These are phyloP conservation scores for Rhodotorula graminis DNA, from an alignment of 768 basidiomycete species.

Conservation along the genomic window DNA sequence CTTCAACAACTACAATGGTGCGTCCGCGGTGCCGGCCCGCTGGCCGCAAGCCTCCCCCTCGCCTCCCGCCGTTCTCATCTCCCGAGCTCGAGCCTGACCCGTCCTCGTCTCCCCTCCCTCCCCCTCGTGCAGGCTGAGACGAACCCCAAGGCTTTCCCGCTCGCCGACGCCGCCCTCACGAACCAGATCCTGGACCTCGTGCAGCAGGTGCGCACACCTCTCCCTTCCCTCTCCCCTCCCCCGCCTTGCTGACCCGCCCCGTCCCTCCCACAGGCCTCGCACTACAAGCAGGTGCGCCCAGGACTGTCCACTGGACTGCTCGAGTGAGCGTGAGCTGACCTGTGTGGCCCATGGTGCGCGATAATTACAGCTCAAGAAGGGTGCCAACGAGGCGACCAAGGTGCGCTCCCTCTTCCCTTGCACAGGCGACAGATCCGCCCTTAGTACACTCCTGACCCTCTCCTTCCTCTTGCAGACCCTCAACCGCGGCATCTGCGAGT, in stretches of 20 bases:
- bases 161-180: slow-evolving; percentile 74
- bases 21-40: neutral
- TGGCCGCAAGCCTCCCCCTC: neutral
- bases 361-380: slow-evolving; percentile 71
- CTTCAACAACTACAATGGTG: slow-evolving; percentile 2
- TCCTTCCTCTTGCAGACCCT: slow-evolving; percentile 11
- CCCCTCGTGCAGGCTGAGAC: slow-evolving; percentile 22
- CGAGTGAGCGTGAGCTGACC: too few relatives aligned
- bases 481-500: slow-evolving; percentile 95
- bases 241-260: slow-evolving; percentile 53
- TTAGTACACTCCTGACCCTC: neutral
- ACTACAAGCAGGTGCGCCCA: slow-evolving; percentile 71
- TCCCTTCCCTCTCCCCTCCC: too few relatives aligned
- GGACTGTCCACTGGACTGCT: too few relatives aligned
- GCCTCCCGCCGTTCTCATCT: neutral
- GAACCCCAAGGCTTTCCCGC: slow-evolving; percentile 44
- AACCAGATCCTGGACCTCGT: slow-evolving; percentile 96
- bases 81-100: slow-evolving; percentile 1
- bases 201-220: slow-evolving; percentile 50
- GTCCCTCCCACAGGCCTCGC: slow-evolving; percentile 74
- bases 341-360: too few relatives aligned
- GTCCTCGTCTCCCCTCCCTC: neutral
- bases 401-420: slow-evolving; percentile 56
- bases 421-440: too few relatives aligned
- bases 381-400: slow-evolving; percentile 99